Conservation (phyloP, 164 flowering plant species). For the Protea cynaroides region DNA sequence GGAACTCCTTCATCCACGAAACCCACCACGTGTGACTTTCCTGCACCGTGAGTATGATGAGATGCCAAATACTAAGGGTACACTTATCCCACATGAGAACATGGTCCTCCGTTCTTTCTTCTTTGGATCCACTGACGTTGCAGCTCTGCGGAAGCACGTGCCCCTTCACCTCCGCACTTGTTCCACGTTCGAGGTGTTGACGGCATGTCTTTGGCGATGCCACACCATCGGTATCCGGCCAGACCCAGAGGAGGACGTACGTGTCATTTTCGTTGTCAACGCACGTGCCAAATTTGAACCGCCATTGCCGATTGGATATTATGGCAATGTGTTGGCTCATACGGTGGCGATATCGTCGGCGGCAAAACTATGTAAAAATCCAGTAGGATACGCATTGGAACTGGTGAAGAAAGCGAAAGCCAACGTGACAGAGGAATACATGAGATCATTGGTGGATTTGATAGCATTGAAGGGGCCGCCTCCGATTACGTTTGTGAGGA, state of each 20-base stretch:
- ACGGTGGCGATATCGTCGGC: constrained; percentile 16
- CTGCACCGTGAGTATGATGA: no score
- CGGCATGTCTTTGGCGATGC: constrained; percentile 33
- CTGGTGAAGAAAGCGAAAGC: constrained; percentile 21
- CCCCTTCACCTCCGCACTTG: constrained; percentile 11
- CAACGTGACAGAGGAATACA: constrained; percentile 25
- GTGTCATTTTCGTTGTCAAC: constrained; percentile 15
- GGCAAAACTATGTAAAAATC: constrained; percentile 11
- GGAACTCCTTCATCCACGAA: no score
- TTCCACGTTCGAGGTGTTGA: constrained; percentile 24
- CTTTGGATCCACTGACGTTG: constrained; percentile 20
- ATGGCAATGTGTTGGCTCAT: constrained; percentile 21
- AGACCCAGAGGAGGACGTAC: constrained; percentile 20
- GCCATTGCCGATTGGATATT: constrained; percentile 22
- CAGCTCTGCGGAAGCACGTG: constrained; percentile 11
- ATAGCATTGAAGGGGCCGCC: constrained; percentile 29
- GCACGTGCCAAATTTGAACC: constrained; percentile 11
- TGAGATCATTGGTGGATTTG: constrained; percentile 26
- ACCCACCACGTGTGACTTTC: no score
- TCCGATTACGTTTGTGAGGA: constrained; percentile 25
- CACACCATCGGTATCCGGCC: constrained; percentile 24
- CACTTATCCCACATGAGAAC: not conserved
- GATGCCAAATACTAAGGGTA: no score
- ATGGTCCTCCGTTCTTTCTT: constrained; percentile 25
- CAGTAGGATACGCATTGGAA: constrained; percentile 23